phyloP scores from a whole-genome alignment of 345 rosid species.

The Combretum micranthum region DNA sequence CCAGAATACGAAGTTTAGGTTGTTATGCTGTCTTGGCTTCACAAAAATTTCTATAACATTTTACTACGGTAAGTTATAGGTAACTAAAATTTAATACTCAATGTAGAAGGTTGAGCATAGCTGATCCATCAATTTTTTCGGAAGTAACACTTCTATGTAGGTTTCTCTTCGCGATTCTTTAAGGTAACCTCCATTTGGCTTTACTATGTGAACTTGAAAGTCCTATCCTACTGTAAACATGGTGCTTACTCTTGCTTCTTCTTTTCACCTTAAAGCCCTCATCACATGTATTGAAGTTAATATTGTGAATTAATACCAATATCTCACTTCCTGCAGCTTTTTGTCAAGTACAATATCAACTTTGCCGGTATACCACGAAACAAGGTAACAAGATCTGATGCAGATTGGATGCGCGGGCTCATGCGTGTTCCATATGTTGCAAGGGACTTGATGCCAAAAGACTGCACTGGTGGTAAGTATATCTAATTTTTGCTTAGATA shows the following conservation, averaged over 20 bases:
- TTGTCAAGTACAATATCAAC: constrained; percentile 95
- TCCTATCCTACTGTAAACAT: too few species aligned
- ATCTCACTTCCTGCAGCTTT: constrained; percentile 53
- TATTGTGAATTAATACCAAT: constrained; percentile 8
- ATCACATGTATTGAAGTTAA: constrained; percentile 43
- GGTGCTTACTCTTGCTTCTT: neutral
- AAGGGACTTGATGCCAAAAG: constrained; percentile 81
- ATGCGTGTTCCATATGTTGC: too few species aligned
- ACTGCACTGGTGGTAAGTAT: constrained; percentile 90
- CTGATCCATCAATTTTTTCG: constrained; percentile 42
- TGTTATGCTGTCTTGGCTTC: constrained; percentile 87
- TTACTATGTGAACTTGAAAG: neutral
- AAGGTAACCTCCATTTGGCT: constrained; percentile 41
- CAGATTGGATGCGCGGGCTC: too few species aligned
- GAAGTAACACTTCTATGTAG: constrained; percentile 71
- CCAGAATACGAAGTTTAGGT: constrained; percentile 83
- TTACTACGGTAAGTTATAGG: constrained; percentile 57
- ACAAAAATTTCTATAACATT: constrained; percentile 91
- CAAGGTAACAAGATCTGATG: too few species aligned
- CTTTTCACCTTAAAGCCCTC: constrained; percentile 53
- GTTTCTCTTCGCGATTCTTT: constrained; percentile 80
- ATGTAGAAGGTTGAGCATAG: constrained; percentile 11
- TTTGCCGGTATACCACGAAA: constrained; percentile 81
- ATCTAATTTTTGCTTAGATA: constrained; percentile 10
- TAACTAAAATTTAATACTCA: constrained; percentile 15